Evolutionary conservation across 106 monocot species (phyloP), one percentile per base, ranked within the genome.

Genomic region (Apostasia shenzhenica): DNA sequence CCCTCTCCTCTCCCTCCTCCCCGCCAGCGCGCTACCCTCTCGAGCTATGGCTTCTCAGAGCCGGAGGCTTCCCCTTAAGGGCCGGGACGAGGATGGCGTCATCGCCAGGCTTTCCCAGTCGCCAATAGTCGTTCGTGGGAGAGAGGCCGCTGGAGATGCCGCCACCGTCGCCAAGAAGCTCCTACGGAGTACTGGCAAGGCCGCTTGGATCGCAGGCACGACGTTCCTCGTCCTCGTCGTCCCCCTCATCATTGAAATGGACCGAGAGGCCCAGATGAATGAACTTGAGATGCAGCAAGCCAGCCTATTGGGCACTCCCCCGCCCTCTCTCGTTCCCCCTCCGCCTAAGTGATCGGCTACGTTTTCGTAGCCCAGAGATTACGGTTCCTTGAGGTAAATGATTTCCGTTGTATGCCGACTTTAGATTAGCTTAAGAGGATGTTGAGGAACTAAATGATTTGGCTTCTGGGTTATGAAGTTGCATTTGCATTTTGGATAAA

Each of bases 201-300:
- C 93, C 3, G 93, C 93, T 2, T 93, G 93, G 93, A 82, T 89
- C 53, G 86, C 86, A 6, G 93, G 93, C 1, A 93, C 93, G 46
- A 89, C 93, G 6, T 89, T 89, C 78, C 82, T 93, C 39, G 42
- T 93, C 48, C 86, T 93, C 14, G 83, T 78, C 5, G 82, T 93
- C 38, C 93, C 93, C 38, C 86, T 93, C 55, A 86, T 93, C 51
- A 80, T 89, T 60, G 89, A 80, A 82, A 89, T 86, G 93, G 89
- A 89, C 52, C 83, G 84, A 6, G 93, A 93, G 65, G 84, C 89
- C 55, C 86, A 93, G 86, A 13, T 88, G 77, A 81, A 66, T 67
- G 88, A 86, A 56, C 74, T 84, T 57, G 88, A 93, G 83, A 14
- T 84, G 53, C 86, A 93, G 81, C 88, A 89, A 81, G 88, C 86